Evolutionary conservation across 805 yeast genomes (phyloP).

Genomic region (Danielia oregonensis): DNA sequence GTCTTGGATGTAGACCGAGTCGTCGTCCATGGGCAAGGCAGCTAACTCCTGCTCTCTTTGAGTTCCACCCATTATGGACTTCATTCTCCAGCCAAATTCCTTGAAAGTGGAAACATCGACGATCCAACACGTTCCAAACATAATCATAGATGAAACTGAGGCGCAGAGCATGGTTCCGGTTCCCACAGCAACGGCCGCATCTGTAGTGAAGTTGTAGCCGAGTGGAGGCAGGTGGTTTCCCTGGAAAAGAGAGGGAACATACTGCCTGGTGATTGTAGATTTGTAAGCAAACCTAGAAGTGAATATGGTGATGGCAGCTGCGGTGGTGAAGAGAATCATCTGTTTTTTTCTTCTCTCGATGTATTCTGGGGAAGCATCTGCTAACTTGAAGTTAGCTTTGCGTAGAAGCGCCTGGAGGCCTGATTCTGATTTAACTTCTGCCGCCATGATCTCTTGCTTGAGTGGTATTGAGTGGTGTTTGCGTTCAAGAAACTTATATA

Average conservation of each 20-base stretch:
- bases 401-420: constrained; percentile 2
- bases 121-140: constrained; percentile 77
- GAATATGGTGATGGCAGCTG: constrained; percentile 67
- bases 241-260: constrained; percentile 71
- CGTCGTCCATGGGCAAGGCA: constrained; percentile 52
- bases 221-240: constrained; percentile 84
- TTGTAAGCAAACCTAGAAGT: constrained; percentile 73
- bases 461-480: too few species aligned
- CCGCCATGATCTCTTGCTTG: too few species aligned
- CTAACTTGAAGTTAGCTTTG: constrained; percentile 25
- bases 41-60: constrained; percentile 48
- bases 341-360: constrained; percentile 64
- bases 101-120: constrained; percentile 63
- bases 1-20: constrained; percentile 53
- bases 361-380: constrained; percentile 45
- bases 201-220: constrained; percentile 68
- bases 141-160: constrained; percentile 65
- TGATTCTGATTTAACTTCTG: too few species aligned
- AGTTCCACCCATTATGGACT: constrained; percentile 63
- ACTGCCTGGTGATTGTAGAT: constrained; percentile 70
- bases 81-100: constrained; percentile 73
- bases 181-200: constrained; percentile 81
- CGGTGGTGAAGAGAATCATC: constrained; percentile 66
- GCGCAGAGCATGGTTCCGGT: constrained; percentile 76
- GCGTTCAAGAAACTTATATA: too few species aligned